Conservation (phyloP, 805 yeast species). For the Saturnispora silvae region DNA sequence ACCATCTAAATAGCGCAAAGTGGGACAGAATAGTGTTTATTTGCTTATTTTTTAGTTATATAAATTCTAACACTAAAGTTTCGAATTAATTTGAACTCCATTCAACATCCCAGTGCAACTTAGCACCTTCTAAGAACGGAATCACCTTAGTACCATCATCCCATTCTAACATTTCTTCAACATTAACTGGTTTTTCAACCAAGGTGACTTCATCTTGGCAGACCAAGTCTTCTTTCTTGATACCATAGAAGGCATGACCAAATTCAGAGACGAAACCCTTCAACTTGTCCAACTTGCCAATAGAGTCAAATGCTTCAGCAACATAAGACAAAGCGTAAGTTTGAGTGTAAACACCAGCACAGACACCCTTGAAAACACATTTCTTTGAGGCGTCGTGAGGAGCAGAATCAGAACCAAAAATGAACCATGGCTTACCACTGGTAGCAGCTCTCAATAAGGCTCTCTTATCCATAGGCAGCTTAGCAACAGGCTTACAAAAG, state of each 20-base stretch:
- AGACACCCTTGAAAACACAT: slow-evolving; percentile 67
- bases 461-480: slow-evolving; percentile 71
- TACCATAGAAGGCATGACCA: slow-evolving; percentile 62
- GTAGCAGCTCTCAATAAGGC: slow-evolving; percentile 83
- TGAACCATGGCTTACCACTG: slow-evolving; percentile 83
- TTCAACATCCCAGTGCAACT: slow-evolving; percentile 58
- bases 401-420: slow-evolving; percentile 97
- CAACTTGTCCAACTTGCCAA: slow-evolving; percentile 52
- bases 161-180: slow-evolving; percentile 50
- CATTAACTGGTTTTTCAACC: slow-evolving; percentile 39
- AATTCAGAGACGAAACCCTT: slow-evolving; percentile 64
- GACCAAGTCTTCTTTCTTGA: slow-evolving; percentile 35
- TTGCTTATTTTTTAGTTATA: no score
- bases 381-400: slow-evolving; percentile 86
- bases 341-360: slow-evolving; percentile 98
- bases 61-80: not conserved
- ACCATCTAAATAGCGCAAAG: no score
- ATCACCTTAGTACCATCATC: slow-evolving; percentile 43
- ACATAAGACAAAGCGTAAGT: slow-evolving; percentile 69
- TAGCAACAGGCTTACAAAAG: slow-evolving; percentile 97
- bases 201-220: slow-evolving; percentile 41
- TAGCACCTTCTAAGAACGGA: slow-evolving; percentile 80
- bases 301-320: slow-evolving; percentile 74
- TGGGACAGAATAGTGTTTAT: no score
- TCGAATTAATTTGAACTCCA: slow-evolving; percentile 37